Base-by-base conservation (phyloP, 495 filamentous ascomycete genomes). In the Copromyces sp. region DNA sequence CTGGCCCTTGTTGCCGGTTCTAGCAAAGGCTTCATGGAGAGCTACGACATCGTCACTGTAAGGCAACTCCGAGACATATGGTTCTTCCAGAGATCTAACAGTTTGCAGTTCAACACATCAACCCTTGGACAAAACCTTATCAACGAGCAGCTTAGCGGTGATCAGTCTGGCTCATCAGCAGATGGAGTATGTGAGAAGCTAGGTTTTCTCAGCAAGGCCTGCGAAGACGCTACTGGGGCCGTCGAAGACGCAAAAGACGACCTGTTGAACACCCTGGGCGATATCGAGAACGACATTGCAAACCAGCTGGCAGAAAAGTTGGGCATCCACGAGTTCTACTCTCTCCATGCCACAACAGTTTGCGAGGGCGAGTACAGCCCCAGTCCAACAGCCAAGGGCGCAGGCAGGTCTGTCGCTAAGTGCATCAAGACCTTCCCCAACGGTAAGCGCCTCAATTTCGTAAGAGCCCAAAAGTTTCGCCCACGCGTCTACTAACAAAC, bases 311-410 rank as follows among this genome's bases (percentile, higher is more conserved):
- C 84, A 2, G 75, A 80, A 6, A 74, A 84, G 3, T 83, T 89
- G 6, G 87, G 87, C 16, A 84, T 92, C 69, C 83, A 88, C n/a
- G 85, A 92, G 75, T 96, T 90, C 82, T 95, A 95, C 81, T 89
- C 88, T 47, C 76, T 90, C 29, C 91, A 95, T 75, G 77, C 93
- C 69, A 87, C 93, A 81, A 85, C 88, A 71, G 87, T 89, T 76
- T 95, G 93, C 74, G 79, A 87, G 74, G 92, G 93, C 47, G 77
- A 84, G 77, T 89, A 86, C 83, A 77, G 77, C 29, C 88, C 88
- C 1, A 84, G 84, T 73, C 83, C 83, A 9, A 90, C 88, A 2
- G 76, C 82, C 16, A 73, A 80, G 9, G 77, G 78, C 5, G 80
- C 84, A 4, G 75, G 78, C 68, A 85, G 86, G 74, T 90, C 92